phyloP scores from a whole-genome alignment of 768 basidiomycete genomes.

The Dentipellis sp. region DNA sequence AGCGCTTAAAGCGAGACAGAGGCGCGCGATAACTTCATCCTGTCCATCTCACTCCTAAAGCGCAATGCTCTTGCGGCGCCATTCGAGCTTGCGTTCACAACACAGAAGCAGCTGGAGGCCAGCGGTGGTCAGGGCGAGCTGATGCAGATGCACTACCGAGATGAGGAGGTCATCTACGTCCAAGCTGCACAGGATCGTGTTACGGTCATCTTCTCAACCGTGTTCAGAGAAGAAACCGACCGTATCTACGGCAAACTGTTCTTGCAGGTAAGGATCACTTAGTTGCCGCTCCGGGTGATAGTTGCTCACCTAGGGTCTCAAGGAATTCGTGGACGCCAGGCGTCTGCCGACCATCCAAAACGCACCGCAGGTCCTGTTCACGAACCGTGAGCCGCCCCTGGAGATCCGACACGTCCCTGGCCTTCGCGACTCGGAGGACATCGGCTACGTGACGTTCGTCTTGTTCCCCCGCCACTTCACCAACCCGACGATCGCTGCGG shows the following conservation, averaged over 20 bases:
- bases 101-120: constrained; percentile 79
- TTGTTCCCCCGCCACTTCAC: constrained; percentile 94
- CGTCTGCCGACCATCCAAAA: constrained; percentile 88
- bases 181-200: constrained; percentile 92
- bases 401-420: constrained; percentile 86
- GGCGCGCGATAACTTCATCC: constrained; percentile 68
- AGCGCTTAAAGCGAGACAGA: constrained; percentile 36
- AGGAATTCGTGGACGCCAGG: constrained; percentile 99
- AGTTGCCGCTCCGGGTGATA: background rate
- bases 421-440: constrained; percentile 56
- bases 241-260: constrained; percentile 97
- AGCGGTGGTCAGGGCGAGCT: constrained; percentile 65
- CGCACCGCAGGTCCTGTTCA: constrained; percentile 94
- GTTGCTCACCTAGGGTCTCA: background rate
- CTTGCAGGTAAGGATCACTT: constrained; percentile 56
- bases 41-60: constrained; percentile 78
- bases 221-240: constrained; percentile 97
- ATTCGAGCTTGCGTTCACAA: constrained; percentile 79
- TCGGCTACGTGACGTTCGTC: constrained; percentile 35
- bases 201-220: constrained; percentile 94
- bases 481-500: constrained; percentile 53
- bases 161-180: constrained; percentile 95
- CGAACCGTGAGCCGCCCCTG: constrained; percentile 91
- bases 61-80: constrained; percentile 92
- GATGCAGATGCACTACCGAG: constrained; percentile 91